phyloP scores from a whole-genome alignment of 2,329 filamentous ascomycete genomes.

The Pseudodiploospora longispora region DNA sequence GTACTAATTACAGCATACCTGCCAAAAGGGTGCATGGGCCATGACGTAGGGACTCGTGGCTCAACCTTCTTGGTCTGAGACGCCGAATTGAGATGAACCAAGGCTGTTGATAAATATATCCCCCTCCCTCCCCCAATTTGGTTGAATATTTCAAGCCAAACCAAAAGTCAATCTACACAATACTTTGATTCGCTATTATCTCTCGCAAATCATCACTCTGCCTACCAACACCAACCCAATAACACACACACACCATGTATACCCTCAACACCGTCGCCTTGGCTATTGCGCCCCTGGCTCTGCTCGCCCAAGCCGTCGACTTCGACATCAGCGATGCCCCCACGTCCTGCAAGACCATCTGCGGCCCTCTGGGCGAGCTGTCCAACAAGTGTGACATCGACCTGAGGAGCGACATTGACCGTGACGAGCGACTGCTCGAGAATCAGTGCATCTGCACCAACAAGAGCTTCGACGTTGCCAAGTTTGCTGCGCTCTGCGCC shows the following conservation, averaged over 20 bases:
- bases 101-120: too few species aligned
- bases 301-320: slow-evolving; percentile 22
- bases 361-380: slow-evolving; percentile 26
- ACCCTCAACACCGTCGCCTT: slow-evolving; percentile 19
- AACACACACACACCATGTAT: slow-evolving; percentile 17
- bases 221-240: too few species aligned
- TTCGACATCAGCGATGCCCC: slow-evolving; percentile 28
- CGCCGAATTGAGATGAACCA: too few species aligned
- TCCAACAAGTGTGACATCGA: slow-evolving; percentile 28
- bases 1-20: too few species aligned
- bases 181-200: not conserved
- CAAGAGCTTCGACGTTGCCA: slow-evolving; percentile 29
- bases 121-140: too few species aligned
- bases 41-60: too few species aligned
- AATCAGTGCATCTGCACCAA: slow-evolving; percentile 34
- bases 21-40: too few species aligned
- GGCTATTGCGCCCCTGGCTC: slow-evolving; percentile 19
- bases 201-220: not conserved
- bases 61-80: too few species aligned
- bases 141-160: too few species aligned
- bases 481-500: slow-evolving; percentile 27
- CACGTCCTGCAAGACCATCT: slow-evolving; percentile 26
- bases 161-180: not conserved
- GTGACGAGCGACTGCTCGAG: slow-evolving; percentile 27
- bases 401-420: slow-evolving; percentile 20